Percentiles rank a stretch among this genome's conserved stretches.
These are phyloP conservation scores for Solanum sejunctum DNA, from an alignment of 257 asterid species.

Conservation along the genomic window DNA sequence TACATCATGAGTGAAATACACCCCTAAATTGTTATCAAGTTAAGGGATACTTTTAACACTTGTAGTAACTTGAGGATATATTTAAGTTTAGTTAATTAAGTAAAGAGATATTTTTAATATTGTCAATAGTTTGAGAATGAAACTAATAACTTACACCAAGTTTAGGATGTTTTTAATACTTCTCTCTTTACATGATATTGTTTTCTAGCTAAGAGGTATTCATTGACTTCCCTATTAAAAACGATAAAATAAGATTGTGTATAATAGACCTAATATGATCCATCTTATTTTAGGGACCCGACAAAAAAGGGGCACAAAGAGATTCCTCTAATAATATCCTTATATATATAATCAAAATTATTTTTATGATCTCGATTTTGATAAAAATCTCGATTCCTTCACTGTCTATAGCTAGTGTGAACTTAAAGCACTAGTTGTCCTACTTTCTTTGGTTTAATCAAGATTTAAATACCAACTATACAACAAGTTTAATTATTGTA, in stretches of 20 bases:
- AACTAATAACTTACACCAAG: too few relatives aligned
- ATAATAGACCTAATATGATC: neutral
- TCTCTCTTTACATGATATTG: neutral
- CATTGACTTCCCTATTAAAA: neutral
- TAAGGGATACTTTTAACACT: too few relatives aligned
- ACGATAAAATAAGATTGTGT: neutral
- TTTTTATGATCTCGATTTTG: neutral
- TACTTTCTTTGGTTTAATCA: neutral
- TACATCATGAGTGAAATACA: too few relatives aligned
- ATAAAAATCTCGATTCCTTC: neutral
- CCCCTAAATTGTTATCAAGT: too few relatives aligned
- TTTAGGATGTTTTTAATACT: too few relatives aligned
- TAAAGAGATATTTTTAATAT: too few relatives aligned
- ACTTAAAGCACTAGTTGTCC: neutral
- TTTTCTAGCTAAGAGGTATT: neutral
- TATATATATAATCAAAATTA: neutral
- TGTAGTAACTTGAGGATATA: too few relatives aligned
- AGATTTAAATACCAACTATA: neutral
- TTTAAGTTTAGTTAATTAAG: too few relatives aligned
- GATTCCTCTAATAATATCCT: neutral
- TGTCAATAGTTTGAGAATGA: too few relatives aligned
- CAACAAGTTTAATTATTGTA: neutral
- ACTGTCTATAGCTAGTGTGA: neutral
- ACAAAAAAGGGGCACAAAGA: too few relatives aligned
- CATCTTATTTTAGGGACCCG: neutral